Evolutionary conservation across 352 stramenopile species (phyloP), one percentile per base, ranked within the genome.

Genomic region (Globisporangium spiculum): DNA sequence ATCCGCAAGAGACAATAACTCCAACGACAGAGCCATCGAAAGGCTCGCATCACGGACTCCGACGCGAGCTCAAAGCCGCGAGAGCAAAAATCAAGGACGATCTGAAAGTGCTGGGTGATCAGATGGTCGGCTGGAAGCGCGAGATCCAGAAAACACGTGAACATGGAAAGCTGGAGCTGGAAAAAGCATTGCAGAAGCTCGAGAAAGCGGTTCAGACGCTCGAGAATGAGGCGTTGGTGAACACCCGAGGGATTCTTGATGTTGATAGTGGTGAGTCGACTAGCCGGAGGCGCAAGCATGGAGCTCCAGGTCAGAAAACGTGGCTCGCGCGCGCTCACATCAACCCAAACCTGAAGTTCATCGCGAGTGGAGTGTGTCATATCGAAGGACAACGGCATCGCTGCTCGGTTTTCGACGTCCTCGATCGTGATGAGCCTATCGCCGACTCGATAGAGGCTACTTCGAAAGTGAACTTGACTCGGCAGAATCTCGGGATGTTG

Each of bases 41-140:
- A 27, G 12, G 22, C 18, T 50, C 65, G 24, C 70, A 80, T 3
- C 73, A 85, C 22, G 82, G 86, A 34, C 65, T 71, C 8, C 71
- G 82, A 44, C 72, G 80, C n/a, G 52, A 58, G 12, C 74, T 79
- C 20, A 89, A 90, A 32, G 76, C 74, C 2, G 63, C 71, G 16
- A 70, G 82, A 18, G 76, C 86, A 68, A 66, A 67, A 9, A 69
- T 89, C 20, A 90, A 88, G 61, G 68, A 68, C 3, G 75, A 89
- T 30, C 63, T 74, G 32, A 88, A 89, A 63, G 32, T 54, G 50
- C 14, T 74, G n/a, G 20, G 16, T 22, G 34, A 38, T 12, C 69
- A 78, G n/a, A 46, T 73, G 24, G 22, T 55, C 3, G 68, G 46
- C 12, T 74, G 63, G 50, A 86, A 70, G 32, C 62, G 59, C 52